Conservation (phyloP, 2,329 filamentous ascomycete species). For the Aureobasidium sp. region DNA sequence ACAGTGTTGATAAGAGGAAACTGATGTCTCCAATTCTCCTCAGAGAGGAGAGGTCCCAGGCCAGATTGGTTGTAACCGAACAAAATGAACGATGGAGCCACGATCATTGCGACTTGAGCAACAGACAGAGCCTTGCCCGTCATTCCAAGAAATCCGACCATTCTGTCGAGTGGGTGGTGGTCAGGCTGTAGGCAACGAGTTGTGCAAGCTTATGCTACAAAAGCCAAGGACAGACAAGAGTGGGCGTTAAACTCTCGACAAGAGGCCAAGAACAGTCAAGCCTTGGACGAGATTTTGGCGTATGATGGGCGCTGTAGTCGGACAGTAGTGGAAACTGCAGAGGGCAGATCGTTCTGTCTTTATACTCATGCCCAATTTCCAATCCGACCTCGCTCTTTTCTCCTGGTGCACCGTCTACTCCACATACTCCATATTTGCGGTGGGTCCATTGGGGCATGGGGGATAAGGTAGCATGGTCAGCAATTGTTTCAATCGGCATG, state of each 20-base stretch:
- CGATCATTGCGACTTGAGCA: slow-evolving; percentile 32
- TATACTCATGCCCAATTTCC: slow-evolving; percentile 9
- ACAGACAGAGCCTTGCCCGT: slow-evolving; percentile 23
- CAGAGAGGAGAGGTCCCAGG: slow-evolving; percentile 42
- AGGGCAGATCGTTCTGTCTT: slow-evolving; percentile 13
- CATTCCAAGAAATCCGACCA: slow-evolving; percentile 18
- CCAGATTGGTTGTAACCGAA: slow-evolving; percentile 49
- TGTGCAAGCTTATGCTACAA: background rate
- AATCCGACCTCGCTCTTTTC: background rate
- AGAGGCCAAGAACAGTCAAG: slow-evolving; percentile 8
- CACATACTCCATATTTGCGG: slow-evolving; percentile 16
- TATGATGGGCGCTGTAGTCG: slow-evolving; percentile 6
- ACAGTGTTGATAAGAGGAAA: slow-evolving; percentile 47
- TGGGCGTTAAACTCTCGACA: slow-evolving; percentile 4
- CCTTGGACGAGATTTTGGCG: background rate
- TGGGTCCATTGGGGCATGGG: slow-evolving; percentile 11
- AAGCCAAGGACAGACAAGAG: slow-evolving; percentile 8
- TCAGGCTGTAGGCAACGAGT: background rate
- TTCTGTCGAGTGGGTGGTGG: background rate
- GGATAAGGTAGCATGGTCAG: slow-evolving; percentile 12
- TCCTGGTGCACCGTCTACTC: slow-evolving; percentile 6
- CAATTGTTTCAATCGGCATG: slow-evolving; percentile 3
- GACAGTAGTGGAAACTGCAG: slow-evolving; percentile 6
- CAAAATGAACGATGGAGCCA: slow-evolving; percentile 39
- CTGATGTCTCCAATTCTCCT: slow-evolving; percentile 34